phyloP scores from a whole-genome alignment of 1,284 basidiomycete species.

The Tilletia indica region DNA sequence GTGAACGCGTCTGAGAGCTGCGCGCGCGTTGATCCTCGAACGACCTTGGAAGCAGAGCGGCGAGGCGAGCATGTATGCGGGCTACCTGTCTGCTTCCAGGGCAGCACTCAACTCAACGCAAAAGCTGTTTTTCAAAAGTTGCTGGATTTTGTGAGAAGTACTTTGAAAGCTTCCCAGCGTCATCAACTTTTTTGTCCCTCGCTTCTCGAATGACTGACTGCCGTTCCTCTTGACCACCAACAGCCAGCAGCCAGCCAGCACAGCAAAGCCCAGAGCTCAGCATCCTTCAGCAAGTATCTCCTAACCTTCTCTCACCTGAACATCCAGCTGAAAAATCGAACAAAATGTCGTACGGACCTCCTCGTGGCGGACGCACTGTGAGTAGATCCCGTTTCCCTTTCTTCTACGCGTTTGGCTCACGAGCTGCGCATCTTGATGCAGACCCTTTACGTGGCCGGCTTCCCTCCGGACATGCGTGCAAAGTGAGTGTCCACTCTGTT shows the following conservation, averaged over 20 bases:
- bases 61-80: no score
- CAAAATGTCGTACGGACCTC: constrained; percentile 10
- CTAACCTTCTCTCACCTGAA: background rate
- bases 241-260: background rate
- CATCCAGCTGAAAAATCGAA: no score
- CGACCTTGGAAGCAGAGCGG: no score
- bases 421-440: background rate
- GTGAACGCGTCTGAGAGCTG: no score
- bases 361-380: background rate
- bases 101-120: no score
- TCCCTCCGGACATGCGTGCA: constrained; percentile 45
- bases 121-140: no score
- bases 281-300: background rate
- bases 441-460: constrained; percentile 42
- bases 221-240: background rate
- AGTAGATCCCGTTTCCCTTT: background rate
- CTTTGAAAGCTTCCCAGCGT: no score
- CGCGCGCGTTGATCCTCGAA: no score
- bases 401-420: background rate
- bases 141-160: no score
- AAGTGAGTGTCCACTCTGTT: constrained; percentile 14
- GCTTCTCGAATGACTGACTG: background rate
- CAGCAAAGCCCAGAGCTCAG: no score
- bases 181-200: no score
- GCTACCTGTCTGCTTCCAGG: no score